Conservation (phyloP, 1,284 basidiomycete species). For the Cutaneotrichosporon mucoides region DNA sequence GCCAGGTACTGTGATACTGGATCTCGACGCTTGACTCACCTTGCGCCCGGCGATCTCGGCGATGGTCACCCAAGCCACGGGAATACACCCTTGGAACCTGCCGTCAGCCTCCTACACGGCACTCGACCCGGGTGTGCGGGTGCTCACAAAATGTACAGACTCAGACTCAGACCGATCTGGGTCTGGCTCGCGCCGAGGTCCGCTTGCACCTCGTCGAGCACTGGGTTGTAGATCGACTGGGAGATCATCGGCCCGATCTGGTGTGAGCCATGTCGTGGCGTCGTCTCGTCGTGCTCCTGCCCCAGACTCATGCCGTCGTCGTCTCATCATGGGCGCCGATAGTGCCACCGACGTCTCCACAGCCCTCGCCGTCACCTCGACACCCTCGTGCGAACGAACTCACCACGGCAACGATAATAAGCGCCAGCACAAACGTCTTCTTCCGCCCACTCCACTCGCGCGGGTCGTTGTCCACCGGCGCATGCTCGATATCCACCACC, state of each 20-base stretch:
- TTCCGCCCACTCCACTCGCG: conserved; percentile 63
- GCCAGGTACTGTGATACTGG: neutral
- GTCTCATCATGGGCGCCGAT: too few relatives aligned
- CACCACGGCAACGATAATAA: conserved; percentile 40
- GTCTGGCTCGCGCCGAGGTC: conserved; percentile 63
- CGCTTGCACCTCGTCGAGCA: conserved; percentile 61
- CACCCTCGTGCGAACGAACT: conserved; percentile 10
- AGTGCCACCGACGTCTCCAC: too few relatives aligned
- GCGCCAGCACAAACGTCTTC: conserved; percentile 54
- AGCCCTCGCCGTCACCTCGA: too few relatives aligned
- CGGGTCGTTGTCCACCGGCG: conserved; percentile 69
- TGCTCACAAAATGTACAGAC: conserved; percentile 64
- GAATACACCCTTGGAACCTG: conserved; percentile 43
- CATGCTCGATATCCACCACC: conserved; percentile 61
- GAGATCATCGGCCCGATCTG: conserved; percentile 64
- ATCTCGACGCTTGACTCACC: conserved; percentile 48
- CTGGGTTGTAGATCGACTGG: conserved; percentile 47
- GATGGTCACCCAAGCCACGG: conserved; percentile 39
- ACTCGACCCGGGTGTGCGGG: too few relatives aligned
- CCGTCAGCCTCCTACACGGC: neutral
- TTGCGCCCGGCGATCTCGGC: conserved; percentile 78
- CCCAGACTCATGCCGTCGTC: too few relatives aligned
- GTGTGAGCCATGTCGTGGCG: neutral
- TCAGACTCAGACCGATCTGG: conserved; percentile 68
- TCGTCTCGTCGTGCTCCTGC: neutral